Percentiles rank a stretch among this genome's conserved stretches.
Conservation (phyloP, 106 monocot genomes). For the Dendrobium officinale region DNA sequence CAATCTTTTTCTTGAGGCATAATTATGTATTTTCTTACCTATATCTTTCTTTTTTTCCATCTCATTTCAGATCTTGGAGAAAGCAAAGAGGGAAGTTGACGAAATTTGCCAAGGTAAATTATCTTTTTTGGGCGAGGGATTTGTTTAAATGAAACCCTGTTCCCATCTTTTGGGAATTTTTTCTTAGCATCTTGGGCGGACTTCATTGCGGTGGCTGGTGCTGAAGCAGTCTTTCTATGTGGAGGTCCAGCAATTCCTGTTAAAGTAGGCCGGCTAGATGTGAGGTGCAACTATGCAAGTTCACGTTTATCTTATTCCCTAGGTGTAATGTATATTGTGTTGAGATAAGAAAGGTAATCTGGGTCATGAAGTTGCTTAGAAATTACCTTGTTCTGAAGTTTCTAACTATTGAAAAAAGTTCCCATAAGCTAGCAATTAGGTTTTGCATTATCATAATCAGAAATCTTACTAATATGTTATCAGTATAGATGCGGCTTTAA, state of each 20-base stretch:
- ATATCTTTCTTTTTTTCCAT: neutral
- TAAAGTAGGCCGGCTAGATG: constrained; percentile 61
- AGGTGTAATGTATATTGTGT: neutral
- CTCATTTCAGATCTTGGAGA: constrained; percentile 50
- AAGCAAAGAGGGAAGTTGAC: constrained; percentile 66
- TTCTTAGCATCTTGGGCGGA: constrained; percentile 96
- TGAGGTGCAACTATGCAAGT: constrained; percentile 33
- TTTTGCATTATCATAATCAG: neutral
- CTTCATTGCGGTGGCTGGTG: constrained; percentile 82
- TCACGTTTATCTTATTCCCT: neutral
- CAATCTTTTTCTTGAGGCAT: neutral
- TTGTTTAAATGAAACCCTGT: neutral
- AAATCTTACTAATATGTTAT: neutral
- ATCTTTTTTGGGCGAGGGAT: neutral
- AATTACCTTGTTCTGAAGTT: neutral
- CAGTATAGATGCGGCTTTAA: neutral
- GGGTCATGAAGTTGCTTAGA: neutral
- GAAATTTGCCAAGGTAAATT: constrained; percentile 45
- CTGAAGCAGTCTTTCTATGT: constrained; percentile 79
- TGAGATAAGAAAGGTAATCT: neutral
- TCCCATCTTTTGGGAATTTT: constrained; percentile 3
- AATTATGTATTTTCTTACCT: neutral
- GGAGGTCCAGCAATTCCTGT: constrained; percentile 82
- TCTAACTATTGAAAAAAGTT: neutral
- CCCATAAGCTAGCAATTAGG: neutral